A percentile compares a stretch with the other conserved stretches of the same genome.
Conservation (phyloP, 2,329 filamentous ascomycete genomes). For the Tolypocladium tropicale region DNA sequence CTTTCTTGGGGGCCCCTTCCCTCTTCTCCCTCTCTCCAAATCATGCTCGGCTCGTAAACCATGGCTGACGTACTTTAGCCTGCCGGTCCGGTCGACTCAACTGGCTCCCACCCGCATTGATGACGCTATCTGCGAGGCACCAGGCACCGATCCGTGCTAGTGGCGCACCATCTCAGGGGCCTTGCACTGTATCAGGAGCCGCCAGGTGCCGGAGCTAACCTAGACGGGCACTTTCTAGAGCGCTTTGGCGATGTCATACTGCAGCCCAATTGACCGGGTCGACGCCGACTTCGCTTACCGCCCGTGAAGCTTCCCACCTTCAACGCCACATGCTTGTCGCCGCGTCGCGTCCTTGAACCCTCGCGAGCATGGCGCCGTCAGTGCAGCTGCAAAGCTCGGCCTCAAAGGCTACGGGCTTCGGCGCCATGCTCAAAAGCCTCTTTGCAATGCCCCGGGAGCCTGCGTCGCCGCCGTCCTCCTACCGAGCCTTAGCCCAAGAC, state of each 20-base stretch:
- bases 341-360: neutral
- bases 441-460: neutral
- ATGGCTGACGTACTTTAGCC: too few relatives aligned
- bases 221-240: neutral
- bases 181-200: too few relatives aligned
- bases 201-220: too few relatives aligned
- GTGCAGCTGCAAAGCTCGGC: neutral
- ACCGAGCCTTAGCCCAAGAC: neutral
- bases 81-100: too few relatives aligned
- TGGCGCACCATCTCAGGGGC: neutral
- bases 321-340: neutral
- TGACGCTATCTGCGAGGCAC: too few relatives aligned
- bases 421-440: neutral
- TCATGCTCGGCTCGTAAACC: too few relatives aligned
- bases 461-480: neutral
- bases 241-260: neutral
- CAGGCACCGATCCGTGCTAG: too few relatives aligned
- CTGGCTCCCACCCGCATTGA: too few relatives aligned
- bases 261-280: too few relatives aligned
- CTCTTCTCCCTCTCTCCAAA: too few relatives aligned
- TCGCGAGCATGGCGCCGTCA: neutral
- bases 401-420: neutral
- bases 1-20: too few relatives aligned
- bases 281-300: neutral
- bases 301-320: neutral